Evolutionary conservation across 192 early-diverging fungal species (phyloP).

Genomic region (Polychytrium aggregatum): DNA sequence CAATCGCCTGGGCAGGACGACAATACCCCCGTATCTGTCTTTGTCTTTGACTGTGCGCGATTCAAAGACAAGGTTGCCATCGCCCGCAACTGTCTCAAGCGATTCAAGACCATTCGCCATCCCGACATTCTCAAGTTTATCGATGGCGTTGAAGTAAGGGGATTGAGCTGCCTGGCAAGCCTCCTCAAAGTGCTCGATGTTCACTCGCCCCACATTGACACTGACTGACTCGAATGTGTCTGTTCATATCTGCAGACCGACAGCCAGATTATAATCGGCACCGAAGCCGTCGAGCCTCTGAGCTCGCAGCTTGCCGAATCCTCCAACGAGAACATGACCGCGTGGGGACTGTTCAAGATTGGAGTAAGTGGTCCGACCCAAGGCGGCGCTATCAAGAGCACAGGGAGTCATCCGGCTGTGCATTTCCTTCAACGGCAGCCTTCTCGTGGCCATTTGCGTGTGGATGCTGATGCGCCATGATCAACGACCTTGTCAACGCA

Average conservation of each 20-base stretch:
- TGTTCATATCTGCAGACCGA: constrained; percentile 37
- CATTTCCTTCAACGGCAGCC: too few species aligned
- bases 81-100: constrained; percentile 80
- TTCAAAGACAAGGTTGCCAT: constrained; percentile 60
- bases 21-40: constrained; percentile 51
- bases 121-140: constrained; percentile 75
- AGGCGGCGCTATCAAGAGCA: too few species aligned
- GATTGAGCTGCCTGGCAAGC: too few species aligned
- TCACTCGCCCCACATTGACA: too few species aligned
- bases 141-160: constrained; percentile 72
- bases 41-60: constrained; percentile 65
- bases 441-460: too few species aligned
- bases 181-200: too few species aligned
- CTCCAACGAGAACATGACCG: constrained; percentile 49
- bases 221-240: background rate
- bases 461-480: too few species aligned
- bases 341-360: constrained; percentile 84
- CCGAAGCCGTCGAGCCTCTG: constrained; percentile 72
- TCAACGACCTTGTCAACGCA: constrained; percentile 12
- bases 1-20: constrained; percentile 40
- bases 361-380: too few species aligned
- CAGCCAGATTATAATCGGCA: constrained; percentile 75
- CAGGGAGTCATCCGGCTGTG: too few species aligned
- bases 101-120: constrained; percentile 80
- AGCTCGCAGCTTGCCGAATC: constrained; percentile 29